These are phyloP conservation scores for Begonia peltatifolia DNA, from an alignment of 306 rosid genomes.

Conservation along the genomic window DNA sequence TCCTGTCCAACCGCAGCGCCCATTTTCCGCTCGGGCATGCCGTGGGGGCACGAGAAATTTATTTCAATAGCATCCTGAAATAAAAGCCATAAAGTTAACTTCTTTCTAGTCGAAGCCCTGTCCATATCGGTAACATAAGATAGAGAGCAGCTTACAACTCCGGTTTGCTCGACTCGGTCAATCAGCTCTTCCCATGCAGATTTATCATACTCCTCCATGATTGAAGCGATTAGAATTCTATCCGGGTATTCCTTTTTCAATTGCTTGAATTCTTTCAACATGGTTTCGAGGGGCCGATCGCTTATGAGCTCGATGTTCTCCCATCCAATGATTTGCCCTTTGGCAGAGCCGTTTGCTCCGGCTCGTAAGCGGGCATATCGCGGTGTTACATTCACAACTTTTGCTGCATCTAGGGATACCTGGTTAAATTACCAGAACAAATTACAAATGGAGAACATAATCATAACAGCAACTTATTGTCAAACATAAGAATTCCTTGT, in stretches of 20 bases:
- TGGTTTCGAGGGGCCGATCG: conserved; percentile 78
- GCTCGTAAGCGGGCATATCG: conserved; percentile 82
- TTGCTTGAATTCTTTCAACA: conserved; percentile 83
- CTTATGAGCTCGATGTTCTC: conserved; percentile 88
- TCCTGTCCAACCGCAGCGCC: conserved; percentile 97
- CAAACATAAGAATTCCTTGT: too few relatives aligned
- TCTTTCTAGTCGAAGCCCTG: too few relatives aligned
- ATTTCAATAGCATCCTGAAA: conserved; percentile 77
- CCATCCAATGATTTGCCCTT: conserved; percentile 91
- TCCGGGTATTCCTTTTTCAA: conserved; percentile 79
- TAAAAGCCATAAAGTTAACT: conserved; percentile 5
- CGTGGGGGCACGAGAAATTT: conserved; percentile 94
- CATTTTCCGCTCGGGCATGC: conserved; percentile 98
- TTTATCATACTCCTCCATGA: conserved; percentile 93
- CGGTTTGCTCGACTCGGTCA: conserved; percentile 90
- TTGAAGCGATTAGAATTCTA: conserved; percentile 88
- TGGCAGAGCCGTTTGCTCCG: conserved; percentile 52
- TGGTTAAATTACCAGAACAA: conserved; percentile 3
- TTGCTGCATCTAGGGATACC: conserved; percentile 89
- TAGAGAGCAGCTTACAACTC: conserved; percentile 52
- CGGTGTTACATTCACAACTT: conserved; percentile 90
- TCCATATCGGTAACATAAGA: not conserved
- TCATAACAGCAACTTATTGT: too few relatives aligned
- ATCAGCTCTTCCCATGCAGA: conserved; percentile 94
- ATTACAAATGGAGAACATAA: too few relatives aligned